Base-by-base conservation (phyloP, 352 stramenopile species). In the Phytophthora ramorum region DNA sequence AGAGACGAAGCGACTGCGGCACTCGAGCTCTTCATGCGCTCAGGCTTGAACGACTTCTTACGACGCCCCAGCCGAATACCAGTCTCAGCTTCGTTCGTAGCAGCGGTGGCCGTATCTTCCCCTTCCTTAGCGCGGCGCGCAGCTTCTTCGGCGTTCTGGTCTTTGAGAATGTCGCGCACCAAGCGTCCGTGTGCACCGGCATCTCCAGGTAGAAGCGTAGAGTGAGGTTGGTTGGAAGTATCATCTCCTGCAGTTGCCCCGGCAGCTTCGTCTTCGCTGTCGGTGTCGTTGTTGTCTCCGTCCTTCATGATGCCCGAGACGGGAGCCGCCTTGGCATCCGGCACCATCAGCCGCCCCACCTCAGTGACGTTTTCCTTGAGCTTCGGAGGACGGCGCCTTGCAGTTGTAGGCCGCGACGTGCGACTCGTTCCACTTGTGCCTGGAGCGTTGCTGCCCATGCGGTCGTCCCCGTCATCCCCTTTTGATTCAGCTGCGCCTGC, bases 361-460 rank as follows among this genome's bases (percentile, higher is more conserved):
- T 94, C 87, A 3, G 83, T 94, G 28, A 92, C 87, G 52, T 96
- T 94, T 55, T 95, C 85, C 69, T 96, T 95, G 37, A 96, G 84
- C 69, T 95, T 95, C 28, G 87, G 90, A 13, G 90, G 90, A 12
- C 89, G 79, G 7, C 87, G 83, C n/a, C 90, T 82, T 19, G 89
- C 91, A 7, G 90, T 98, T 10, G 83, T 96, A 0, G 90, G 91
- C 3, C 90, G 86, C 12, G 80, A 88, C 22, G 76, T 92, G 6
- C 83, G 78, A 35, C 83, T 92, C 16, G 81, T 93, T 19, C 77
- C 83, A 45, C 76, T 88, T 17, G 81, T 92, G 0, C 83, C 71
- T 14, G 80, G 75, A 7, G 76, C 76, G 7, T 52, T 65, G 0
- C 50, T 65, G 13, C 43, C 61, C 8, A 66, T 53, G 16, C 58